Evolutionary conservation across 768 basidiomycete genomes (phyloP).

Genomic region (Pseudohyphozyma bogoriensis): DNA sequence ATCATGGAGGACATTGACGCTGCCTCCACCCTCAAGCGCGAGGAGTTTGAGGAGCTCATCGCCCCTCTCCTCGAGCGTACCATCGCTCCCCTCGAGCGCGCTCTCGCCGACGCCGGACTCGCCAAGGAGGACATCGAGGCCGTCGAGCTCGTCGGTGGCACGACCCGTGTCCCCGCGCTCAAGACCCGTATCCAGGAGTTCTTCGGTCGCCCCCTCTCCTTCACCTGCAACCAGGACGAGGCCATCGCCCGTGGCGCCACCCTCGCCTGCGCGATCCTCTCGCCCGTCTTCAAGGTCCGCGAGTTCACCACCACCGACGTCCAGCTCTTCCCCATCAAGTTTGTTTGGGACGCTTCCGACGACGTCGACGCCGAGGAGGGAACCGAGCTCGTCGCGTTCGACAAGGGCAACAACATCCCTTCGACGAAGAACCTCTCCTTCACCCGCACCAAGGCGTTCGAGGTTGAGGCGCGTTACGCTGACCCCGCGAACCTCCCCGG

Average conservation of each 20-base stretch:
- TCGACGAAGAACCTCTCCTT: constrained; percentile 94
- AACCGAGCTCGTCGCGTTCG: constrained; percentile 83
- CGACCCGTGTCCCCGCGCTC: constrained; percentile 85
- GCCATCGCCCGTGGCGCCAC: constrained; percentile 92
- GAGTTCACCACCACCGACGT: constrained; percentile 86
- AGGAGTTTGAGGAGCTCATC: constrained; percentile 71
- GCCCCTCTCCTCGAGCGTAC: constrained; percentile 66
- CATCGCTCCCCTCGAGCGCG: constrained; percentile 60
- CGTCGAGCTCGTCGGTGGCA: constrained; percentile 86
- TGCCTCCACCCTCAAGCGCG: constrained; percentile 69
- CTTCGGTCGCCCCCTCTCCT: constrained; percentile 77
- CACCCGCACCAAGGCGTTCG: constrained; percentile 79
- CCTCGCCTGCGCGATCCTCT: constrained; percentile 92
- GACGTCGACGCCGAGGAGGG: constrained; percentile 73
- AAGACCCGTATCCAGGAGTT: constrained; percentile 73
- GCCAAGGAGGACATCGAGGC: constrained; percentile 75
- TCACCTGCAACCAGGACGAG: constrained; percentile 96
- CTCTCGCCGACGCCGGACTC: constrained; percentile 68
- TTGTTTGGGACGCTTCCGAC: constrained; percentile 67
- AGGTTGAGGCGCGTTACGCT: constrained; percentile 74
- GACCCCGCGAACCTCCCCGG: constrained; percentile 64
- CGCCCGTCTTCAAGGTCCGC: constrained; percentile 93
- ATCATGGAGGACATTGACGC: constrained; percentile 96
- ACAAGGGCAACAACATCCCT: constrained; percentile 69
- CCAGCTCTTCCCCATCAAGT: constrained; percentile 77